Base-by-base conservation (phyloP, 2,329 filamentous ascomycete species). In the Grosmannia clavigera region DNA sequence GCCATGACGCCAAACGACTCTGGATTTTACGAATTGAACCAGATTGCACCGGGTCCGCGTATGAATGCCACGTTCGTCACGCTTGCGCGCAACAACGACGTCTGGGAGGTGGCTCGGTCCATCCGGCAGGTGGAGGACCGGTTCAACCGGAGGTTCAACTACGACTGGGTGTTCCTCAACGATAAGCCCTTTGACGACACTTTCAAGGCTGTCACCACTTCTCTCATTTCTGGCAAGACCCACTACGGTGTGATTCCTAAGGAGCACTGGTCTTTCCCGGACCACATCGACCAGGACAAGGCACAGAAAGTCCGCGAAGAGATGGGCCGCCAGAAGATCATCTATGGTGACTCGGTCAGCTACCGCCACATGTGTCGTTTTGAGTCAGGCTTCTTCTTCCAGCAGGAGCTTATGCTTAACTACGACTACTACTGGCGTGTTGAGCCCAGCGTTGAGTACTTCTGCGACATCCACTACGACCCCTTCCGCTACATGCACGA, bases 381-480 rank as follows among this genome's bases (percentile, higher is more conserved):
- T 71, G 94, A 99, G 75, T 97, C 92, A 9, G 94, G 94, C 48
- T 99, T 99, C 81, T 99, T 99, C 81, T 99, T 97, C 84, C 90
- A 88, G 63, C 94, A 99, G 73, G 82, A 84, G 35, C 77, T 96
- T 66, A 92, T 99, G 89, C 76, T 89, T 73, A 91, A 97, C 72
- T 99, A 95, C 75, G 94, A 99, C 71, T 99, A 90, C 83, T 99
- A 99, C 82, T 99, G 94, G 94, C 90, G 95, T 67, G 94, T 99
- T 16, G 94, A 99, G 80, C 94, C 94, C 67, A 94, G 89, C 74
- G 85, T 99, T 71, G 89, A 97, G 78, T 86, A 99, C 63, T 96
- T 84, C 81, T 99, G 94, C 76, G 94, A 99, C 71, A 82, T 99
- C 69, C 82, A 90, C 74, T 95, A 95, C 74, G 94, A 99, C 70